Evolutionary conservation across 2,329 filamentous ascomycete species (phyloP).

Genomic region (Cladorrhinum sp.): DNA sequence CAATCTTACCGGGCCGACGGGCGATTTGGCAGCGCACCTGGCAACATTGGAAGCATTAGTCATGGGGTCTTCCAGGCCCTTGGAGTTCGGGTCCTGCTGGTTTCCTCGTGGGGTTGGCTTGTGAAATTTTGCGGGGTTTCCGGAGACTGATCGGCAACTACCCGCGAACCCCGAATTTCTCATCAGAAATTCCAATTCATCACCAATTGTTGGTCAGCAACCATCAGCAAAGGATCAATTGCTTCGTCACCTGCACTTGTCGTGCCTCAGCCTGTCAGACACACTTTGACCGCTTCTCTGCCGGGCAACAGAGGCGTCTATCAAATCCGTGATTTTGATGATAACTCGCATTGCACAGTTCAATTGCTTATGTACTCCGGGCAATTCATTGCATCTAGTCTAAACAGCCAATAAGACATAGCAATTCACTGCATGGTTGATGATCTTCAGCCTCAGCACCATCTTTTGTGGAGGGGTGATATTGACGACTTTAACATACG

Average conservation of each 20-base stretch:
- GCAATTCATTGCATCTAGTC: too few species aligned
- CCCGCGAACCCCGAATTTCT: not conserved
- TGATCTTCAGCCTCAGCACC: too few species aligned
- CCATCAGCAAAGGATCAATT: not conserved
- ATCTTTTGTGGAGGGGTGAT: too few species aligned
- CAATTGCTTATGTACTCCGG: too few species aligned
- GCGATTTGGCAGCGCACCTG: constrained; percentile 1
- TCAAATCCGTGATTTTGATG: too few species aligned
- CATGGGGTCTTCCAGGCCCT: constrained; percentile 6
- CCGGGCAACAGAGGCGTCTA: too few species aligned
- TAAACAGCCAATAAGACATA: too few species aligned
- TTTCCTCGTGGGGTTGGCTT: not conserved
- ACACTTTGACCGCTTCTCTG: not conserved
- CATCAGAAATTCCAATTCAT: not conserved
- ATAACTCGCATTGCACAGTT: not conserved
- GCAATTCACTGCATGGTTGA: too few species aligned
- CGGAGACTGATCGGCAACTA: not conserved
- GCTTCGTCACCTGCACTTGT: not conserved
- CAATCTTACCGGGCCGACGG: constrained; percentile 5
- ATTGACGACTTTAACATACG: too few species aligned
- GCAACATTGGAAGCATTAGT: constrained; percentile 12
- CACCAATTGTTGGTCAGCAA: not conserved
- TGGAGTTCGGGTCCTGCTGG: not conserved
- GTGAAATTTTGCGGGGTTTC: constrained; percentile 2
- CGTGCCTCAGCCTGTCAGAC: not conserved